A percentile compares a stretch with the other conserved stretches of the same genome.
Conservation (phyloP, 306 rosid genomes). For the Dryas alaskensis region DNA sequence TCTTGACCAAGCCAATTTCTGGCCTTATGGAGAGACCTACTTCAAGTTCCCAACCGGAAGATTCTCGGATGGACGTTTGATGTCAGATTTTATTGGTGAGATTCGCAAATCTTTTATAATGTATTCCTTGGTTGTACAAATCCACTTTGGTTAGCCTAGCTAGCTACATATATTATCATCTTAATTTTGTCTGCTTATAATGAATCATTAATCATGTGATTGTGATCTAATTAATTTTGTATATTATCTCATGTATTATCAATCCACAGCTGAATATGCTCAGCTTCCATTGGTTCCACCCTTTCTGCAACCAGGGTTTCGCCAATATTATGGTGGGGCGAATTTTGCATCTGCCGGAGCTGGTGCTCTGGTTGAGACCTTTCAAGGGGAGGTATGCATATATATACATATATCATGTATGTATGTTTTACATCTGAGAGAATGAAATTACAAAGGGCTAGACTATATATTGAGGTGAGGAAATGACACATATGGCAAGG, state of each 20-base stretch:
- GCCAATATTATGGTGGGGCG: constrained; percentile 52
- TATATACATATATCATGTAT: neutral
- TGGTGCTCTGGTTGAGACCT: constrained; percentile 79
- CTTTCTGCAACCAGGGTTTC: constrained; percentile 63
- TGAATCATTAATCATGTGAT: neutral
- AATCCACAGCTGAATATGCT: constrained; percentile 65
- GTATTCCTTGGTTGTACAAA: constrained; percentile 27
- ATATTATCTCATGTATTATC: neutral
- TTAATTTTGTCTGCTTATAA: constrained; percentile 19
- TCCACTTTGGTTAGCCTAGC: constrained; percentile 27
- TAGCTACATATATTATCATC: constrained; percentile 17
- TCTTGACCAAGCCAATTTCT: constrained; percentile 90
- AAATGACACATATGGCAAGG: neutral
- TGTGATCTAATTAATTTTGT: neutral
- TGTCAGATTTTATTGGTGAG: constrained; percentile 76
- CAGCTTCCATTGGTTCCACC: constrained; percentile 67
- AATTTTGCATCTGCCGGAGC: constrained; percentile 93
- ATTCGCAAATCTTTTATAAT: constrained; percentile 23
- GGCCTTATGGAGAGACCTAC: constrained; percentile 80
- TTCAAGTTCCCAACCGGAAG: constrained; percentile 83
- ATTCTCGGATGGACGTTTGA: constrained; percentile 84
- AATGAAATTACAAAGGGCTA: neutral
- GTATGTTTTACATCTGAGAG: constrained; percentile 9
- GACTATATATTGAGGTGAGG: neutral
- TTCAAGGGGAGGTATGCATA: constrained; percentile 62